These are phyloP conservation scores for Saccharomycodes ludwigii DNA, from an alignment of 805 yeast genomes.

Conservation along the genomic window DNA sequence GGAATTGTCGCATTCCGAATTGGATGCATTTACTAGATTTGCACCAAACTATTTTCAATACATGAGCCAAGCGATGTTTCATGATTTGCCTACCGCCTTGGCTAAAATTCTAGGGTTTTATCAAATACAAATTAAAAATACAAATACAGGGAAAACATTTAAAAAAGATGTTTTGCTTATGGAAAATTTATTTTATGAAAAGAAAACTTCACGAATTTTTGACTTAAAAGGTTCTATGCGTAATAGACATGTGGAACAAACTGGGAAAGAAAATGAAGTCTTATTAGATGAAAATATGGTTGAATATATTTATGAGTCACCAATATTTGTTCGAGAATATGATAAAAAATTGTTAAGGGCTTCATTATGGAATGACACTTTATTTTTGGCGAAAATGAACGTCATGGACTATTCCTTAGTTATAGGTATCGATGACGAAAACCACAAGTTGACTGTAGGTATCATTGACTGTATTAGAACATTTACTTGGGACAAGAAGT, in stretches of 20 bases:
- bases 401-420: slow-evolving; percentile 97
- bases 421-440: slow-evolving; percentile 71
- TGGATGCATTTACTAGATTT: slow-evolving; percentile 87
- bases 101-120: slow-evolving; percentile 94
- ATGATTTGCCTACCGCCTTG: slow-evolving; percentile 85
- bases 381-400: slow-evolving; percentile 90
- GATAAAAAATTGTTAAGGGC: slow-evolving; percentile 78
- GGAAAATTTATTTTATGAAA: slow-evolving; percentile 88
- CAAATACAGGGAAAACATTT: slow-evolving; percentile 60
- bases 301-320: slow-evolving; percentile 92
- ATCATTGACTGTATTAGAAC: slow-evolving; percentile 90
- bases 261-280: slow-evolving; percentile 92
- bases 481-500: slow-evolving; percentile 96
- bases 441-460: slow-evolving; percentile 73
- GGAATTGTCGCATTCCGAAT: slow-evolving; percentile 75
- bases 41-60: slow-evolving; percentile 96
- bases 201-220: slow-evolving; percentile 72
- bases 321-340: slow-evolving; percentile 85
- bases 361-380: slow-evolving; percentile 88
- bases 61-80: slow-evolving; percentile 89
- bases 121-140: slow-evolving; percentile 79
- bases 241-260: slow-evolving; percentile 90
- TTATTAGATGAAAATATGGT: slow-evolving; percentile 95
- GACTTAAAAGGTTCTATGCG: slow-evolving; percentile 98
- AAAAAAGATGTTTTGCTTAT: slow-evolving; percentile 86